Evolutionary conservation across 768 basidiomycete species (phyloP).

Genomic region (Rhodocollybia butyracea): DNA sequence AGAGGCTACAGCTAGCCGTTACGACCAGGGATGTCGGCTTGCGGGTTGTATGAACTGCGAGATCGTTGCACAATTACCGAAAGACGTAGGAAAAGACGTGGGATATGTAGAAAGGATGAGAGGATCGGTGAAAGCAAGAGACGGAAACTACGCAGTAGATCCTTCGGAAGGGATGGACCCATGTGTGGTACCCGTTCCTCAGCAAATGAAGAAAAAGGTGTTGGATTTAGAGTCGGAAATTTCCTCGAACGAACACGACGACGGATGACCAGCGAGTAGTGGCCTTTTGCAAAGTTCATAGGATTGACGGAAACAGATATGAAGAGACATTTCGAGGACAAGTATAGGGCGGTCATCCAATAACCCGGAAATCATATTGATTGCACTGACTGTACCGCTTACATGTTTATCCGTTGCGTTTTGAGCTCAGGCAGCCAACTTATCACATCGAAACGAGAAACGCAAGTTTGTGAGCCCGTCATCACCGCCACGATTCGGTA

Average conservation of each 20-base stretch:
- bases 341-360: slow-evolving; percentile 27
- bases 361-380: slow-evolving; percentile 42
- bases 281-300: slow-evolving; percentile 81
- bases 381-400: too few relatives aligned
- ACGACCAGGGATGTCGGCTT: slow-evolving; percentile 86
- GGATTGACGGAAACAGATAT: slow-evolving; percentile 66
- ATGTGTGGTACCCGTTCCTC: slow-evolving; percentile 64
- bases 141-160: slow-evolving; percentile 13
- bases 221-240: slow-evolving; percentile 21
- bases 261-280: slow-evolving; percentile 93
- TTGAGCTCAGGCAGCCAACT: too few relatives aligned
- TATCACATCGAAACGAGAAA: too few relatives aligned
- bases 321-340: slow-evolving; percentile 21
- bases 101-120: slow-evolving; percentile 71
- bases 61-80: slow-evolving; percentile 71
- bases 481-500: too few relatives aligned
- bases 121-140: slow-evolving; percentile 39
- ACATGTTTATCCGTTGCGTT: too few relatives aligned
- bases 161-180: slow-evolving; percentile 40
- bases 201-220: slow-evolving; percentile 23
- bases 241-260: slow-evolving; percentile 48
- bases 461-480: too few relatives aligned
- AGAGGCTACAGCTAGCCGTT: slow-evolving; percentile 64
- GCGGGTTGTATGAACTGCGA: slow-evolving; percentile 78
- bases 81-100: slow-evolving; percentile 71